Evolutionary conservation across 1,284 basidiomycete genomes (phyloP), one percentile per base, ranked within the genome.

Genomic region (Papiliotrema terrestris): DNA sequence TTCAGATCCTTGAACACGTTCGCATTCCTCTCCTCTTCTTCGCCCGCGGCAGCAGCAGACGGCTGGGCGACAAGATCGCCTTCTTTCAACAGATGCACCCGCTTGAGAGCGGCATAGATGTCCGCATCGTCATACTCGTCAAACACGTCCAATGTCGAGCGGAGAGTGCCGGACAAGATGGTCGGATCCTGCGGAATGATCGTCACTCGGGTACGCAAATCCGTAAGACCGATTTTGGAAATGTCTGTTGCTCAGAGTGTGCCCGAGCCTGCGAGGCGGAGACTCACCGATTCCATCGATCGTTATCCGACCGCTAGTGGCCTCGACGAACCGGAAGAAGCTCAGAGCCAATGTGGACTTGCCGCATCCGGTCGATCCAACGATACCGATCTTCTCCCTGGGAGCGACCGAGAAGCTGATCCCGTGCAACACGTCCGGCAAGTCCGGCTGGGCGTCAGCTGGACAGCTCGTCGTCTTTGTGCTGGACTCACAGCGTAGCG

Each of bases 141-240:
- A 63, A 96, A 94, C 11, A 94, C 88, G 67, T 96, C 92, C n/a
- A 95, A 78, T 0, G 90, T 89, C 0, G 88, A 87, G 19, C 92
- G 83, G n/a, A 95, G 63, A 1, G 85, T 89, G 22, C 91, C 92
- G 55, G 87, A 91, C 51, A 95, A 75, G 67, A 97, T 92, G 0
- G 87, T 91, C 0, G 91, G 91, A 69, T 93, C 90, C 84, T 93
- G 94, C 62, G 95, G 93, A 55, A 98, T 97, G 72, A 98, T 95
- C 3, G 91, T 94, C 56, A 95, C 80, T 55, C 78, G 66, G 29
- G 76, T 77, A 15, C 95, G 83, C 52, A 98, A 81, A 72, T 95
- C 91, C 0, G 87, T 87, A 36, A 96, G 78, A n/a, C 92, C 91
- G 58, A 97, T 84, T 62, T 83, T 83, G 37, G 88, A 80, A 53